Evolutionary conservation across 2,329 filamentous ascomycete genomes (phyloP).

Genomic region (Trichoderma breve): DNA sequence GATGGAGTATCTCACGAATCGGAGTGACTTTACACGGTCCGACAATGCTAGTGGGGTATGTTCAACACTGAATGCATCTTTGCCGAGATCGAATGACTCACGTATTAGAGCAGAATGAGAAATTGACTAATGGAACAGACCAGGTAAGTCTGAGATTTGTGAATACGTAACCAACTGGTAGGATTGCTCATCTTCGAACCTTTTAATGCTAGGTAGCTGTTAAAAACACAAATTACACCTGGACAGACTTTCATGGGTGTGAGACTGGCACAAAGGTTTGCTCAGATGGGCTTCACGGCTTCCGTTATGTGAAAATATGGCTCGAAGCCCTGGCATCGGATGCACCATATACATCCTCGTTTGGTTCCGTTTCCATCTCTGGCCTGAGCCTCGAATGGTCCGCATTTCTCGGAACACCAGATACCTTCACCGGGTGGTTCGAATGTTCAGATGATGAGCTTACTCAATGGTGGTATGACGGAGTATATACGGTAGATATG

Average conservation of each 20-base stretch:
- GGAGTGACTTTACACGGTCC: conserved; percentile 50
- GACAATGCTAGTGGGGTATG: conserved; percentile 35
- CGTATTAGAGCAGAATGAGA: background rate
- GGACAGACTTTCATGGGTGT: conserved; percentile 46
- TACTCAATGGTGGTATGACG: conserved; percentile 54
- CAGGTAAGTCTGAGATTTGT: background rate
- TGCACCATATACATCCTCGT: conserved; percentile 42
- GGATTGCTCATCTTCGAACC: background rate
- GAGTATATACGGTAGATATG: conserved; percentile 52
- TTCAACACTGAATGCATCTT: conserved; percentile 32
- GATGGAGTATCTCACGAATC: conserved; percentile 41
- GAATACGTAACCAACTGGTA: background rate
- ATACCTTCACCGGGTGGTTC: conserved; percentile 51
- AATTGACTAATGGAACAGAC: conserved; percentile 8
- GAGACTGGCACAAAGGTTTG: conserved; percentile 44
- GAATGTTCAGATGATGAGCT: conserved; percentile 50
- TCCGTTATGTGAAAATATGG: conserved; percentile 50
- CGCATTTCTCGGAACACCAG: conserved; percentile 46
- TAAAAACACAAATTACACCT: conserved; percentile 40
- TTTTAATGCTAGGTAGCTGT: conserved; percentile 35
- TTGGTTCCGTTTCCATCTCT: conserved; percentile 44
- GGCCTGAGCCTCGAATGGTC: conserved; percentile 44
- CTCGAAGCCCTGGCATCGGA: conserved; percentile 45
- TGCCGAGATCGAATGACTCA: background rate
- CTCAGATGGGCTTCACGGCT: conserved; percentile 52